Evolutionary conservation across 352 stramenopile genomes (phyloP).

Genomic region (Phytophthora chlamydospora): DNA sequence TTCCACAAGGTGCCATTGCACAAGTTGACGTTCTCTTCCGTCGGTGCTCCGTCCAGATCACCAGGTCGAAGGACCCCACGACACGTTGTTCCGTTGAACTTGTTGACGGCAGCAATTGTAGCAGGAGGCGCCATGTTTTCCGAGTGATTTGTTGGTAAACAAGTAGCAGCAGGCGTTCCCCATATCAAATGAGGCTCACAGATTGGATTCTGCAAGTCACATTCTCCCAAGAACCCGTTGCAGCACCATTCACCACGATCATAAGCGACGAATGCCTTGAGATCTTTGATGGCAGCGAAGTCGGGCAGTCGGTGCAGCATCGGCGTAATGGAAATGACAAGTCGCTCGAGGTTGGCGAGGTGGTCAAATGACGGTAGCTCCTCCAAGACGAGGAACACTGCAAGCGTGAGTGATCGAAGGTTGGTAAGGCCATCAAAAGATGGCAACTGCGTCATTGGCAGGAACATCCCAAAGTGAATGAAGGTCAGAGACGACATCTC

Average conservation of each 20-base stretch:
- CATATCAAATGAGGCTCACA: constrained; percentile 13
- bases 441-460: constrained; percentile 6
- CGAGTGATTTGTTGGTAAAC: not conserved
- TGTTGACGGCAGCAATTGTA: constrained; percentile 7
- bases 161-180: constrained; percentile 16
- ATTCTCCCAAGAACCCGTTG: constrained; percentile 32
- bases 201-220: constrained; percentile 15
- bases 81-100: constrained; percentile 12
- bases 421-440: constrained; percentile 26
- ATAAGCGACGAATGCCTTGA: constrained; percentile 16
- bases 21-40: not conserved
- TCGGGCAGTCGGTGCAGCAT: constrained; percentile 10
- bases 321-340: constrained; percentile 10
- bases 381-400: too few species aligned
- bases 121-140: constrained; percentile 1
- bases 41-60: constrained; percentile 8
- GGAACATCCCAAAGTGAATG: constrained; percentile 25
- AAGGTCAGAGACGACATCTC: constrained; percentile 37
- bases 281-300: constrained; percentile 10
- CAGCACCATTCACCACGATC: constrained; percentile 21
- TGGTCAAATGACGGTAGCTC: too few species aligned
- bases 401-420: too few species aligned
- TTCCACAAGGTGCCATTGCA: constrained; percentile 9
- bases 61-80: not conserved
- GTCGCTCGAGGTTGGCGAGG: constrained; percentile 12